Evolutionary conservation across 495 filamentous ascomycete species (phyloP).

Genomic region (Trichocladium uniseriatum): DNA sequence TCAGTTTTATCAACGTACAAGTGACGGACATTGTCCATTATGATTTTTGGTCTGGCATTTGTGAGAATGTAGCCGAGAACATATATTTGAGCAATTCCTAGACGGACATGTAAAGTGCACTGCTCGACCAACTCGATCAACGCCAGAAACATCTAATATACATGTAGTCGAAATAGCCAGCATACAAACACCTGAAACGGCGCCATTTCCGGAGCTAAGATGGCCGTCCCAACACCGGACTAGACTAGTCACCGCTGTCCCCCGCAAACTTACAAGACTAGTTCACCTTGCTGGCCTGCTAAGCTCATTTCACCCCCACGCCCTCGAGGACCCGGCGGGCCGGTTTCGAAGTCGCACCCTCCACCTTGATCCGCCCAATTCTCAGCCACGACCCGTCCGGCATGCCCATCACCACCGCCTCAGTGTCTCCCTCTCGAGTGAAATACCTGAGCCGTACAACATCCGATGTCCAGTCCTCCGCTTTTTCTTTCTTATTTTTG

Average conservation of each 20-base stretch:
- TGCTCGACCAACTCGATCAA: no score
- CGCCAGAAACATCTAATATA: no score
- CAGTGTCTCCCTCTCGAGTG: not conserved
- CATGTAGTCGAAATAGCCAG: no score
- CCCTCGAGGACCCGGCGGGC: not conserved
- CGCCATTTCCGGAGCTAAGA: no score
- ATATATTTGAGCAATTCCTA: no score
- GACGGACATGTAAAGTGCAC: no score
- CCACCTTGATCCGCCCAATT: constrained; percentile 25
- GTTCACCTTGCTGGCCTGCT: no score
- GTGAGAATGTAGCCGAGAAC: no score
- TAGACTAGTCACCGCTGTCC: no score
- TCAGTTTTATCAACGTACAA: constrained; percentile 3
- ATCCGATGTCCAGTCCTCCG: not conserved
- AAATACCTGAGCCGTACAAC: not conserved
- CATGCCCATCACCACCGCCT: not conserved
- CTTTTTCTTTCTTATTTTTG: not conserved
- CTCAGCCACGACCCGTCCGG: constrained; percentile 9
- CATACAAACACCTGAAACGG: no score
- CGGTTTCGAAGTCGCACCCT: constrained; percentile 18
- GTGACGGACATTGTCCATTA: not conserved
- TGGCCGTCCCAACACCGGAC: no score
- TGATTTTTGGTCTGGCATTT: not conserved
- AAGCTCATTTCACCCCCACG: not conserved
- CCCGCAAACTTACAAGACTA: no score